Evolutionary conservation across 768 basidiomycete genomes (phyloP).

Genomic region (Crassisporium funariophilum): DNA sequence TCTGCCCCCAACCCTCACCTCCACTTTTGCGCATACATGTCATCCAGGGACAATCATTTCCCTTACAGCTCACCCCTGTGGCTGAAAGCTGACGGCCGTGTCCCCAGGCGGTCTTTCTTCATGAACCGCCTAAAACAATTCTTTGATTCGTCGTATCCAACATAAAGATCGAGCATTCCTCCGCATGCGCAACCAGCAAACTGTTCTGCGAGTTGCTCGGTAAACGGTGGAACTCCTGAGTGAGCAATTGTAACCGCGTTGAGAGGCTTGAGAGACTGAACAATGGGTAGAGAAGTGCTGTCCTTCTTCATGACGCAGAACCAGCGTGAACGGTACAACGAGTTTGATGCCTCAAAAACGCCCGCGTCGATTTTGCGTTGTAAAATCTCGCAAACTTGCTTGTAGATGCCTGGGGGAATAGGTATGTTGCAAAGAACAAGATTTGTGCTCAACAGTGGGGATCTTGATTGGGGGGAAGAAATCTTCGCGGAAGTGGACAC

Average conservation of each 20-base stretch:
- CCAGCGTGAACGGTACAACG: no score
- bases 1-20: not conserved
- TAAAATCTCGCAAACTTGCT: no score
- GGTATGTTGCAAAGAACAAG: slow-evolving; percentile 29
- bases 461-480: slow-evolving; percentile 27
- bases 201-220: no score
- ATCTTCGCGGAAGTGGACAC: slow-evolving; percentile 37
- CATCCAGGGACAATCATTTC: not conserved
- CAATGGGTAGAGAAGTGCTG: no score
- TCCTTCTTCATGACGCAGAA: slow-evolving; percentile 29
- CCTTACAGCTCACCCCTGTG: slow-evolving; percentile 12
- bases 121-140: slow-evolving; percentile 7
- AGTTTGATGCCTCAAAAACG: no score
- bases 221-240: no score
- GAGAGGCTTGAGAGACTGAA: no score
- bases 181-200: no score
- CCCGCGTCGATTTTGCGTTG: no score
- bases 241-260: no score
- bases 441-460: slow-evolving; percentile 33
- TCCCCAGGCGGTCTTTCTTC: no score
- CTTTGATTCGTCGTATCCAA: slow-evolving; percentile 33
- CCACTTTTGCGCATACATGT: not conserved
- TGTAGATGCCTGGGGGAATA: slow-evolving; percentile 30
- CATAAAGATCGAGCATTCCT: slow-evolving; percentile 37
- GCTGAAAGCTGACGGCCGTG: slow-evolving; percentile 5